Conservation (phyloP, 2,329 filamentous ascomycete genomes). For the Arthrobotrys iridis region DNA sequence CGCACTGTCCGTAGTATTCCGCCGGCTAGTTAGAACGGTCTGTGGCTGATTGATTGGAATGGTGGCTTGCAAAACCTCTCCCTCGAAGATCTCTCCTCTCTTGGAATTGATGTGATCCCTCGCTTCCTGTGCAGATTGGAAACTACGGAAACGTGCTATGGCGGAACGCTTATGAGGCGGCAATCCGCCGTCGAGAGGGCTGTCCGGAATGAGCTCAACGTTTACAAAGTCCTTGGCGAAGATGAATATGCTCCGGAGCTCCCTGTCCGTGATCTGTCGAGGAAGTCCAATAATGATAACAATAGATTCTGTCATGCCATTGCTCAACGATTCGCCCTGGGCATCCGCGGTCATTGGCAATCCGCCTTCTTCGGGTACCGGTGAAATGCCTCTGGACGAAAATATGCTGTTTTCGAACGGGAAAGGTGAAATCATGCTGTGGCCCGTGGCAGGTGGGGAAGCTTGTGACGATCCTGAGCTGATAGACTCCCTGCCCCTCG, state of each 20-base stretch:
- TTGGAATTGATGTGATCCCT: conserved; percentile 56
- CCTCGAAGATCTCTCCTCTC: conserved; percentile 51
- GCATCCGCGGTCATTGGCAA: conserved; percentile 12
- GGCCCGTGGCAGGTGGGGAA: conserved; percentile 52
- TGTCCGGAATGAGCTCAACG: conserved; percentile 52
- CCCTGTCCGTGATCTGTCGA: conserved; percentile 55
- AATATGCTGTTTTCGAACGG: conserved; percentile 52
- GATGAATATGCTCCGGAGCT: conserved; percentile 57
- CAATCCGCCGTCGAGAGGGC: conserved; percentile 40
- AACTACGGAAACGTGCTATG: conserved; percentile 56
- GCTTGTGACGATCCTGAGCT: conserved; percentile 53
- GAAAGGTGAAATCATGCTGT: conserved; percentile 54
- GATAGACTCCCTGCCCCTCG: conserved; percentile 50
- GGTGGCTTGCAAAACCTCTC: conserved; percentile 50
- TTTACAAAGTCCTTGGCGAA: conserved; percentile 56
- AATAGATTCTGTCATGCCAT: conserved; percentile 42
- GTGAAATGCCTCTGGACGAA: conserved; percentile 51
- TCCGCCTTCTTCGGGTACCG: conserved; percentile 50
- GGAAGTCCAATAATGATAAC: conserved; percentile 57
- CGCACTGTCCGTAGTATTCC: conserved; percentile 51
- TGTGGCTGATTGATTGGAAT: conserved; percentile 39
- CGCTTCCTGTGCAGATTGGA: conserved; percentile 56
- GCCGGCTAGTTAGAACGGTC: conserved; percentile 31
- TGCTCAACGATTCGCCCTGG: conserved; percentile 17
- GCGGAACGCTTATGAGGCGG: conserved; percentile 54